phyloP scores from a whole-genome alignment of 805 yeast species.

The Kluyveromyces siamensis region DNA sequence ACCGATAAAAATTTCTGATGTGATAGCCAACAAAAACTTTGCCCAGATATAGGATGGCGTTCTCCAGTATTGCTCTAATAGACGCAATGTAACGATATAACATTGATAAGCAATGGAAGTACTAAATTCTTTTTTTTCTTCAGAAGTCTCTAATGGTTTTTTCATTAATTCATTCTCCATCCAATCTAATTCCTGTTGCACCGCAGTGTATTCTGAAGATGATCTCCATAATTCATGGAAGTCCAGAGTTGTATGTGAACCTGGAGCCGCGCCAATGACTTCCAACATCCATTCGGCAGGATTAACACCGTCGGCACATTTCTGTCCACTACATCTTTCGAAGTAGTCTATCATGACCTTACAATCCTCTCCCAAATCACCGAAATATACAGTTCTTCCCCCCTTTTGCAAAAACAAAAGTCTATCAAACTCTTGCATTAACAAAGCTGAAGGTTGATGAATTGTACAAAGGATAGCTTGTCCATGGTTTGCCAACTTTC shows the following conservation, averaged over 20 bases:
- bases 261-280: conserved; percentile 77
- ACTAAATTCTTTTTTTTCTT: conserved; percentile 36
- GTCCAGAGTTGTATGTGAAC: conserved; percentile 63
- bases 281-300: conserved; percentile 93
- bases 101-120: conserved; percentile 35
- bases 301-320: conserved; percentile 61
- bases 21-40: conserved; percentile 43
- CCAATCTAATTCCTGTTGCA: conserved; percentile 47
- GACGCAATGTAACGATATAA: conserved; percentile 41
- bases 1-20: conserved; percentile 59
- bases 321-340: conserved; percentile 54
- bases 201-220: conserved; percentile 52
- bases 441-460: conserved; percentile 68
- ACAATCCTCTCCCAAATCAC: conserved; percentile 60
- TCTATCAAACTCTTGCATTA: conserved; percentile 61
- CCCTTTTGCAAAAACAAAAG: conserved; percentile 61
- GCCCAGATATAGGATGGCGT: conserved; percentile 55
- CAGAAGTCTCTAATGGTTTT: conserved; percentile 26
- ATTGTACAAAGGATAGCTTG: conserved; percentile 71
- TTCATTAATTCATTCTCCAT: conserved; percentile 54
- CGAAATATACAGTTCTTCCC: conserved; percentile 75
- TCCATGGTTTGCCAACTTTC: conserved; percentile 60
- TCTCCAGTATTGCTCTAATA: conserved; percentile 60
- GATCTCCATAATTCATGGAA: conserved; percentile 70
- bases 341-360: conserved; percentile 53